These are phyloP conservation scores for Phytophthora macrochlamydospora DNA, from an alignment of 352 stramenopile species.

Conservation along the genomic window DNA sequence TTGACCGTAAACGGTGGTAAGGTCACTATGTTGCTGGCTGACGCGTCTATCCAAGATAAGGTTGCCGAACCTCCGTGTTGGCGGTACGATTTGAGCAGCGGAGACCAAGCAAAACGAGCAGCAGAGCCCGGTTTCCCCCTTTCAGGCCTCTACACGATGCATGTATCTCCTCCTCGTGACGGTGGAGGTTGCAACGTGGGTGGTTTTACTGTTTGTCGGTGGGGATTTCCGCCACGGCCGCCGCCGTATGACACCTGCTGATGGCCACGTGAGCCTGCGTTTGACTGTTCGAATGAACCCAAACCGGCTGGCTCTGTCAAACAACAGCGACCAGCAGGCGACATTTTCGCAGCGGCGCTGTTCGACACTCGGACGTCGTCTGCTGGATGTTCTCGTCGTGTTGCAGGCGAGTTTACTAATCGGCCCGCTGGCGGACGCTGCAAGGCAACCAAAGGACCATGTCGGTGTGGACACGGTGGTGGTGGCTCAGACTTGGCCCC, in stretches of 20 bases:
- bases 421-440: neutral
- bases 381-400: conserved; percentile 37
- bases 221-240: neutral
- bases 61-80: too few species aligned
- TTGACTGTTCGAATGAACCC: conserved; percentile 27
- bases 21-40: neutral
- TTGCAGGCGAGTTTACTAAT: conserved; percentile 21
- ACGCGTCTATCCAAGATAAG: too few species aligned
- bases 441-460: too few species aligned
- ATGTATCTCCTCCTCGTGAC: too few species aligned
- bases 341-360: conserved; percentile 13
- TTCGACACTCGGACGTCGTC: conserved; percentile 4
- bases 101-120: too few species aligned
- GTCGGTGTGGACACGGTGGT: too few species aligned
- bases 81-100: too few species aligned
- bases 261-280: conserved; percentile 17
- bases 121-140: too few species aligned
- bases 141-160: too few species aligned
- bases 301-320: conserved; percentile 22
- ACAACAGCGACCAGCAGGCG: conserved; percentile 1
- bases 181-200: neutral
- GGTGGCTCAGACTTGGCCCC: too few species aligned
- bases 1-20: neutral
- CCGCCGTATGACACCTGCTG: neutral
- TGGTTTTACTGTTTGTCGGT: neutral